Evolutionary conservation across 2,329 filamentous ascomycete species (phyloP), one percentile per base, ranked within the genome.

Genomic region (Monilinia fructigena): DNA sequence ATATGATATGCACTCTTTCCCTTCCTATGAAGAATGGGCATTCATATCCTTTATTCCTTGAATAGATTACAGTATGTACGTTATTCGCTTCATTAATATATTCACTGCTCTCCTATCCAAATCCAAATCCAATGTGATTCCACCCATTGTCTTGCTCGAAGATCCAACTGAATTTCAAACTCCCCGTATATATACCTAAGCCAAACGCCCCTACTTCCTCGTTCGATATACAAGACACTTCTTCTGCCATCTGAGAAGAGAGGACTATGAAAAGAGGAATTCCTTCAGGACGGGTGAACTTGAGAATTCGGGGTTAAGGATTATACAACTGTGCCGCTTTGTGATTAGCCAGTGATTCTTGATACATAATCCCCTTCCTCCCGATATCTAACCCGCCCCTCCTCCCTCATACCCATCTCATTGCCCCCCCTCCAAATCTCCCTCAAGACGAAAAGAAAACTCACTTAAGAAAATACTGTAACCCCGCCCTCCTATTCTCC

Each of bases 381-480:
- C 7, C 31, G 4, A 5, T 35, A 35, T 35, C 31, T 6, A 35
- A n/a, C 20, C 40, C 7, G 7, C 20, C n/a, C 20, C 1, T 28
- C 8, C 31, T 28, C 6, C 23, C 47, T 50, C 31, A 35, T 4
- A 20, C 48, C 48, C 12, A 28, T 18, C 26, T 12, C 26, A 1
- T 20, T 12, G 20, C 31, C 40, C 14, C 10, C 10, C 18, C 23
- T 8, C 2, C 18, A 8, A 35, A 35, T 35, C 31, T 35, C 7
- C 31, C 16, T 20, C 18, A 23, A n/a, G 45, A 35, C 4, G n/a
- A 16, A 60, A 4, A 60, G 18, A 10, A n/a, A 28, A 82, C 90
- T 68, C 80, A 96, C 93, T 96, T 96, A 65, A 99, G 80, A 76
- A 98, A 99, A 76, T 98, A 97, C 75, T 92, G 89, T 67, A 99